Evolutionary conservation across 306 rosid genomes (phyloP).

Genomic region (Acmispon strigosus): DNA sequence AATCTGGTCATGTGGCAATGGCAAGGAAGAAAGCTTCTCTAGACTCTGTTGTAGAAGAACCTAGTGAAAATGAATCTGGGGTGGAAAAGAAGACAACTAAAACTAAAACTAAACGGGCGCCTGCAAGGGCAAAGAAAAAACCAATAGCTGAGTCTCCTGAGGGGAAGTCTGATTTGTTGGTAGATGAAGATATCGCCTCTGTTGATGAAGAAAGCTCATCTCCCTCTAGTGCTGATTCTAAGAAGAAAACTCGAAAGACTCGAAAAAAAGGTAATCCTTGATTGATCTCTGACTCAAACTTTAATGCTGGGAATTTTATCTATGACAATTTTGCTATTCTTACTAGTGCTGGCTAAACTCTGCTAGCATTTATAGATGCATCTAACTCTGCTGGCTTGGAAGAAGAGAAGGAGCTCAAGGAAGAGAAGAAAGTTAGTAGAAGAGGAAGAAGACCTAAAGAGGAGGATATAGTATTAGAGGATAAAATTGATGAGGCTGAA

Average conservation of each 20-base stretch:
- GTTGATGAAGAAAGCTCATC: slow-evolving; percentile 39
- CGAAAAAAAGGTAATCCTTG: slow-evolving; percentile 48
- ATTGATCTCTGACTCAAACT: slow-evolving; percentile 6
- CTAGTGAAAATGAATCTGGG: slow-evolving; percentile 47
- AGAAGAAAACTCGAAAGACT: slow-evolving; percentile 46
- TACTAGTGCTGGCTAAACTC: slow-evolving; percentile 27
- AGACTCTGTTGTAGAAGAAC: slow-evolving; percentile 31
- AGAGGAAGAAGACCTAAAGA: slow-evolving; percentile 48
- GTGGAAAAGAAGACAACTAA: slow-evolving; percentile 52
- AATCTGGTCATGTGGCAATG: slow-evolving; percentile 48
- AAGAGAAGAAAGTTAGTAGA: slow-evolving; percentile 53
- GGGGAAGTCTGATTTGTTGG: slow-evolving; percentile 30
- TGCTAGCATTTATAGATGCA: slow-evolving; percentile 35
- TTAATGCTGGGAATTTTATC: background rate
- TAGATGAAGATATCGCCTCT: slow-evolving; percentile 26
- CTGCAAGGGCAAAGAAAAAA: slow-evolving; percentile 42
- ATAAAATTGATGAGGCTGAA: slow-evolving; percentile 38
- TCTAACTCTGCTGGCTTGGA: slow-evolving; percentile 43
- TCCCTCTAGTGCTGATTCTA: slow-evolving; percentile 35
- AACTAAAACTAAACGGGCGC: slow-evolving; percentile 40
- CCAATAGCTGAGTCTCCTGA: slow-evolving; percentile 24
- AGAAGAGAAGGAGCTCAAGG: slow-evolving; percentile 38
- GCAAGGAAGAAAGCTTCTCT: slow-evolving; percentile 58
- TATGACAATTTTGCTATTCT: slow-evolving; percentile 11
- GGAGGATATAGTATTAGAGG: slow-evolving; percentile 32